These are phyloP conservation scores for Leccinum olivaceopallidum DNA, from an alignment of 768 basidiomycete species.

Conservation along the genomic window DNA sequence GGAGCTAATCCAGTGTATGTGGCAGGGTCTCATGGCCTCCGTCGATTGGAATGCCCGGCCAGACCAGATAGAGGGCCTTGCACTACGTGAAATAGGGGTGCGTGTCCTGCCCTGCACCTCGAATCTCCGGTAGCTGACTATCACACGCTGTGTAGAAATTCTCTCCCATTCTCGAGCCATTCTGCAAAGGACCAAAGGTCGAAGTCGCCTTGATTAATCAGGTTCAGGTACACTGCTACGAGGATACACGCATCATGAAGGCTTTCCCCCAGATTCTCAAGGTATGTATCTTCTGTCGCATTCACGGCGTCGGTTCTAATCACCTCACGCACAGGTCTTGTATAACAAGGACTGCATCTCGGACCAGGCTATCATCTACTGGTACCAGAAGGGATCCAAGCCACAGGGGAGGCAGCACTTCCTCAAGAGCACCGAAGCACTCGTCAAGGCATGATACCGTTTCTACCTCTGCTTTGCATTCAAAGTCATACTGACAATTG, in stretches of 20 bases:
- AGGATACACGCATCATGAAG: conserved; percentile 93
- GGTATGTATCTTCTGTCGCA: conserved; percentile 37
- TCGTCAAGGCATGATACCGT: conserved; percentile 72
- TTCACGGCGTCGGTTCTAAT: conserved; percentile 8
- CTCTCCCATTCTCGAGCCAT: conserved; percentile 84
- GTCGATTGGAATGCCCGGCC: conserved; percentile 89
- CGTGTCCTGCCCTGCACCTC: conserved; percentile 28
- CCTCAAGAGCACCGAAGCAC: conserved; percentile 79
- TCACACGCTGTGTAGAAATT: conserved; percentile 59
- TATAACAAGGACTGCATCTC: conserved; percentile 96
- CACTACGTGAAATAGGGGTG: conserved; percentile 86
- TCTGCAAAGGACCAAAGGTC: conserved; percentile 85
- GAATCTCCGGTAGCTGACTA: not conserved
- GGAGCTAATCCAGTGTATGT: conserved; percentile 87
- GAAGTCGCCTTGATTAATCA: conserved; percentile 94
- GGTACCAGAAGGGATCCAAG: conserved; percentile 97
- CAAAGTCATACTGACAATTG: conserved; percentile 41
- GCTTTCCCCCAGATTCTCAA: conserved; percentile 95
- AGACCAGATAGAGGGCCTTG: conserved; percentile 89
- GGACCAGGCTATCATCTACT: conserved; percentile 96
- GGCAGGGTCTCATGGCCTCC: conserved; percentile 86
- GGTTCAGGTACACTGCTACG: conserved; percentile 95
- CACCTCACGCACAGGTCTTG: conserved; percentile 61
- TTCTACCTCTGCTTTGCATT: conserved; percentile 2
- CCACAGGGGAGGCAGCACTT: conserved; percentile 95